Evolutionary conservation across 2,329 filamentous ascomycete genomes (phyloP), one percentile per base, ranked within the genome.

Genomic region (Colletotrichum filicis): DNA sequence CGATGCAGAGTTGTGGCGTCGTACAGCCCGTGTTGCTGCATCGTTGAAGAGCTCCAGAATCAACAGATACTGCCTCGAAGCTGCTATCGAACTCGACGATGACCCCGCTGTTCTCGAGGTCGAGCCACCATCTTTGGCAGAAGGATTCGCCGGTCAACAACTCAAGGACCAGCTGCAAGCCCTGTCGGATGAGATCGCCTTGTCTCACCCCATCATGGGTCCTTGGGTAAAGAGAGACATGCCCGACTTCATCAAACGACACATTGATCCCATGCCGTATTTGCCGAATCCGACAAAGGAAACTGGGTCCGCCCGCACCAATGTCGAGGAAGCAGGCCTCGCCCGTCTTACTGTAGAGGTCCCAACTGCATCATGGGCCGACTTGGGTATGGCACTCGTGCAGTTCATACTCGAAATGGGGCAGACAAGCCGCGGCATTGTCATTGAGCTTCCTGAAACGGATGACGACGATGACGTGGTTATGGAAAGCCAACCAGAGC

Each of bases 71-170:
- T 92, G 91, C 71, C 82, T 93, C 2, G 91, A 93, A 78, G 89
- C 91, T 37, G 91, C 91, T 6, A 88, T 93, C 37, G 91, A 93
- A 79, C 82, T 92, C 49, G 91, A 93, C 75, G 91, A 93, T 77
- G 91, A 93, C 75, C 91, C 91, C 0, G 86, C 90, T 3, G 83
- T 92, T 1, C 85, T 86, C 32, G 90, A 92, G 74, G 87, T 92
- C 14, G 87, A 91, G 37, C 91, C 91, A 0, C 89, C 89, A 0
- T 91, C 90, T 0, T 81, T 92, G 16, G 90, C 90, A 55, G 91
- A 93, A 76, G 89, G 86, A 0, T 87, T 92, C 73, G 90, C 91
- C 0, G 91, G 91, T 4, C 88, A 91, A 76, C 88, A 92, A 77
- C 79, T 93, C 61, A 91, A 89, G 75, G 81, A 86, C 37, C 85